Evolutionary conservation across 2,329 filamentous ascomycete genomes (phyloP).

Genomic region (Aspergillus neotritici): DNA sequence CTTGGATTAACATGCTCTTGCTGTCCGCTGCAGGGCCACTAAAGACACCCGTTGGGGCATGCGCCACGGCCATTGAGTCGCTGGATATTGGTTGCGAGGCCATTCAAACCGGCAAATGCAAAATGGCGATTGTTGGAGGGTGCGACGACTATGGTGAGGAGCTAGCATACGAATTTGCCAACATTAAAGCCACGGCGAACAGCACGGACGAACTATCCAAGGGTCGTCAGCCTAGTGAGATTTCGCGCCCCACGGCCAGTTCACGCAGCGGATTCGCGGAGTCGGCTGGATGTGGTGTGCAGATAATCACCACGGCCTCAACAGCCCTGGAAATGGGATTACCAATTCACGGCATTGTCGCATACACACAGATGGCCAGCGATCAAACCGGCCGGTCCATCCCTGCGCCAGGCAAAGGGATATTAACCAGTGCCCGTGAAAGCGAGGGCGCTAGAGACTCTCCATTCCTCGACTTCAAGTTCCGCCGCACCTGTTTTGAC

Average conservation of each 20-base stretch:
- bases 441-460: slow-evolving; percentile 79
- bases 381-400: slow-evolving; percentile 97
- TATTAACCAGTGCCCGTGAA: slow-evolving; percentile 78
- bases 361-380: slow-evolving; percentile 84
- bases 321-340: slow-evolving; percentile 9
- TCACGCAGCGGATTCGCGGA: slow-evolving; percentile 97
- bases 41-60: slow-evolving; percentile 95
- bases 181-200: slow-evolving; percentile 98
- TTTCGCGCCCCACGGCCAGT: slow-evolving; percentile 92
- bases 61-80: slow-evolving; percentile 91
- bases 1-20: slow-evolving; percentile 99
- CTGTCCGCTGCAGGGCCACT: slow-evolving; percentile 92
- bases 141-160: slow-evolving; percentile 98
- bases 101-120: slow-evolving; percentile 93
- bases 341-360: slow-evolving; percentile 78
- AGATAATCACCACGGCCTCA: slow-evolving; percentile 53
- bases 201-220: slow-evolving; percentile 89
- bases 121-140: slow-evolving; percentile 89
- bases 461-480: slow-evolving; percentile 88
- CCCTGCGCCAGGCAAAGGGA: slow-evolving; percentile 85
- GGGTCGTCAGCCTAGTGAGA: slow-evolving; percentile 85
- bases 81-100: slow-evolving; percentile 95
- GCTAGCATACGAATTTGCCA: slow-evolving; percentile 96
- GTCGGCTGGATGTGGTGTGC: slow-evolving; percentile 91
- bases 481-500: slow-evolving; percentile 85